Base-by-base conservation (phyloP, 257 asterid species). In the Capsicum chinense region DNA sequence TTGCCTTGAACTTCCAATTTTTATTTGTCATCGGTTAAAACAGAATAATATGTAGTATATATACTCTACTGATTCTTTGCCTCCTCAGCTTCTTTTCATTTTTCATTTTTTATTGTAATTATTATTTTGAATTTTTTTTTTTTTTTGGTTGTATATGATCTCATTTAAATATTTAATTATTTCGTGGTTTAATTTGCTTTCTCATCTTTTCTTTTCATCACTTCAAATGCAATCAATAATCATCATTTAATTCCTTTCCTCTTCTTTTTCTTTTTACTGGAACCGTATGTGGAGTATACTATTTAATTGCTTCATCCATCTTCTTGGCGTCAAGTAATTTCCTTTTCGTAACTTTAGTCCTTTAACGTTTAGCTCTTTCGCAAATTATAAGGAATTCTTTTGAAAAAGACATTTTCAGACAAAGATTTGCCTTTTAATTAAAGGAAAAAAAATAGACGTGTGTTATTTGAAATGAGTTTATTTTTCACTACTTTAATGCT, bases 231-330 rank as follows among this genome's bases (percentile, higher is more conserved):
- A 39, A 64, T 70, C 79, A 26, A 26, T 26, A 26, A 26, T 26
- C 33, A 26, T 26, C 33, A 26, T 26, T 26, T 26, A 26, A 26
- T 6, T 33, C 44, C 44, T 33, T 67, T 16, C 0, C 3, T 67
- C 35, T 3, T 5, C 13, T 35, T 35, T 6, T 5, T 2, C 4
- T n/a, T 16, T 67, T 35, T 67, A 1, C 19, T 12, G 50, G 50
- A 67, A 35, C 19, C 1, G 5, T 35, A 66, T 35, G 52, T 47
- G 1, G n/a, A n/a, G n/a, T 73, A 39, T 39, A 26, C 33, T 26
- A 71, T 71, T 19, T 47, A 48, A 48, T 73, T 73, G 39, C 80
- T 73, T 71, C 58, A 47, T 17, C n/a, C 79, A 47, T 47, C 17
- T 68, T 68, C 10, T 7, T 68, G 12, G 10, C 56, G 47, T 42